A percentile compares a stretch with the other conserved stretches of the same genome.
Evolutionary conservation across 495 filamentous ascomycete genomes (phyloP).

Genomic region (Neurospora sp.): DNA sequence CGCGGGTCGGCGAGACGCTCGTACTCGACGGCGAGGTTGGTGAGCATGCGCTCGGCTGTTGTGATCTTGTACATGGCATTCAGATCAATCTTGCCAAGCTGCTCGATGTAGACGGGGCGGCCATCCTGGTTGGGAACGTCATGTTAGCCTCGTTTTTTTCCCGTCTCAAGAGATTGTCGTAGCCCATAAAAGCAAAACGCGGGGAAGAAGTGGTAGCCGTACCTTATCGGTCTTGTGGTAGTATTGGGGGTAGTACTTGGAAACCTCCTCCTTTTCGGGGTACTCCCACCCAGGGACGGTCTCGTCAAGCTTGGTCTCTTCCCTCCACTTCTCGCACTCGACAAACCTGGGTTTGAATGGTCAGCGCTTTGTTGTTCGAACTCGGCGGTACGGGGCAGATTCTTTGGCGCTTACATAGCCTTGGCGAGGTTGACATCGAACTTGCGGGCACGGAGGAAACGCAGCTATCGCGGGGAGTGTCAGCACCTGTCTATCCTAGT

Average conservation of each 20-base stretch:
- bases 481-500: conserved; percentile 2
- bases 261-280: conserved; percentile 75
- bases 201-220: conserved; percentile 5
- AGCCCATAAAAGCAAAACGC: neutral
- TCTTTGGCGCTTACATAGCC: conserved; percentile 56
- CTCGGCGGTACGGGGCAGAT: neutral
- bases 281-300: conserved; percentile 76
- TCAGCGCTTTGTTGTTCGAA: conserved; percentile 11
- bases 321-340: conserved; percentile 83
- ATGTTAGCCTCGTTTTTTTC: conserved; percentile 1
- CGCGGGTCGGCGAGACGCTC: conserved; percentile 90
- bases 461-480: conserved; percentile 42
- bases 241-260: conserved; percentile 94
- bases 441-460: conserved; percentile 89
- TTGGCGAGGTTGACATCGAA: conserved; percentile 79
- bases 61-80: conserved; percentile 81
- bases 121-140: conserved; percentile 55
- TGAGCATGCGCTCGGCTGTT: conserved; percentile 82
- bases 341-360: conserved; percentile 56
- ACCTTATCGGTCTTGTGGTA: conserved; percentile 99
- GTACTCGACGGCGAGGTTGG: conserved; percentile 93
- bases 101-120: conserved; percentile 92
- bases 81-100: conserved; percentile 88
- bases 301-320: conserved; percentile 71
- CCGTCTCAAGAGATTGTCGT: neutral